Conservation (phyloP, 139 green algal species). For the Pleodorina starrii region DNA sequence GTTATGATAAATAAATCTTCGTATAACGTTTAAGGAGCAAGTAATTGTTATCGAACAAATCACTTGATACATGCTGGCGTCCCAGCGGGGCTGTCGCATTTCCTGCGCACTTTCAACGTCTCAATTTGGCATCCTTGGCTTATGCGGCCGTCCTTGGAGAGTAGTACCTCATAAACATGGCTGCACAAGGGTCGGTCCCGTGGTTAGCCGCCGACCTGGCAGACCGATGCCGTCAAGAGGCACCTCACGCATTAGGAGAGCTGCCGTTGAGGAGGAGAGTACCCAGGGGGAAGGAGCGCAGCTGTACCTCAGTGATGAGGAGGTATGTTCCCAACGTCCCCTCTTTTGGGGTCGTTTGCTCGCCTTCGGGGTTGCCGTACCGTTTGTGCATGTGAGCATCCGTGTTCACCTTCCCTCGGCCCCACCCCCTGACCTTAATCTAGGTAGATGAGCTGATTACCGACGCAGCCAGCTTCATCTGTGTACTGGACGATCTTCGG, state of each 20-base stretch:
- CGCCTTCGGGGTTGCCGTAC: neutral
- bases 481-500: conserved; percentile 62
- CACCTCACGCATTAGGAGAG: neutral
- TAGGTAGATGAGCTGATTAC: conserved; percentile 65
- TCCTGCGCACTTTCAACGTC: neutral
- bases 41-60: neutral
- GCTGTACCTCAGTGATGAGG: conserved; percentile 19
- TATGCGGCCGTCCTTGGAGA: neutral
- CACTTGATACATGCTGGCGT: neutral
- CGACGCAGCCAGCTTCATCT: conserved; percentile 62
- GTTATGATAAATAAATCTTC: no score
- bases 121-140: neutral
- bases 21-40: no score
- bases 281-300: neutral
- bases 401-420: neutral
- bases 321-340: neutral
- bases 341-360: neutral
- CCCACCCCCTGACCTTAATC: neutral
- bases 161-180: neutral
- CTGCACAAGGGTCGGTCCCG: neutral
- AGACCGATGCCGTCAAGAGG: neutral
- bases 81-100: neutral
- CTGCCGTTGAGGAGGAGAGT: neutral
- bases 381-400: neutral
- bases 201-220: neutral